Evolutionary conservation across 371 early-diverging fungal species (phyloP).

Genomic region (Dinochytrium kinnereticum): DNA sequence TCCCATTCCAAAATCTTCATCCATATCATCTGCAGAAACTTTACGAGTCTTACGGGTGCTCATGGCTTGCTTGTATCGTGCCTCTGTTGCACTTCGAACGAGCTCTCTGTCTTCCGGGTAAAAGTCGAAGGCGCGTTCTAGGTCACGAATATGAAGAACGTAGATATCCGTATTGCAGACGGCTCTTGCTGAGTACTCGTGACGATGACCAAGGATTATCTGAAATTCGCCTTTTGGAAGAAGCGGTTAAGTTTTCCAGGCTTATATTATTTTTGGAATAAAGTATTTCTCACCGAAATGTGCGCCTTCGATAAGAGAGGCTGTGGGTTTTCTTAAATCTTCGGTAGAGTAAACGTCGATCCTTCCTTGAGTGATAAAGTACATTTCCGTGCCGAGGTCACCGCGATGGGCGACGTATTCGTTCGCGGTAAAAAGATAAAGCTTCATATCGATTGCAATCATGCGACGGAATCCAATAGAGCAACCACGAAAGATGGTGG

Average conservation of each 20-base stretch:
- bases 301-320: slow-evolving; percentile 53
- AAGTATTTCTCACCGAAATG: slow-evolving; percentile 52
- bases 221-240: slow-evolving; percentile 48
- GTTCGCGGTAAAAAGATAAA: slow-evolving; percentile 54
- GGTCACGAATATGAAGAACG: slow-evolving; percentile 48
- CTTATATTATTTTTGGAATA: no score
- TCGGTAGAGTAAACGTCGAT: slow-evolving; percentile 51
- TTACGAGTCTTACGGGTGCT: slow-evolving; percentile 27
- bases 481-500: slow-evolving; percentile 44
- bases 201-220: slow-evolving; percentile 48
- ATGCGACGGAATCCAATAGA: slow-evolving; percentile 53
- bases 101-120: slow-evolving; percentile 50
- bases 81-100: slow-evolving; percentile 42
- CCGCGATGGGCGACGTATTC: slow-evolving; percentile 52
- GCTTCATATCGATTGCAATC: slow-evolving; percentile 52
- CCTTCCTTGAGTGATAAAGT: slow-evolving; percentile 56
- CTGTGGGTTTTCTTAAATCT: slow-evolving; percentile 41
- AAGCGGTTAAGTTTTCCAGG: no score
- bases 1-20: slow-evolving; percentile 25
- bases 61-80: slow-evolving; percentile 37
- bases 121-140: slow-evolving; percentile 42
- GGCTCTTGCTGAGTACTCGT: slow-evolving; percentile 52
- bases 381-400: slow-evolving; percentile 55
- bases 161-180: slow-evolving; percentile 59
- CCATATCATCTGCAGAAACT: neutral